Evolutionary conservation across 139 green algal genomes (phyloP), one percentile per base, ranked within the genome.

Genomic region (Pycnococcus provasolii): DNA sequence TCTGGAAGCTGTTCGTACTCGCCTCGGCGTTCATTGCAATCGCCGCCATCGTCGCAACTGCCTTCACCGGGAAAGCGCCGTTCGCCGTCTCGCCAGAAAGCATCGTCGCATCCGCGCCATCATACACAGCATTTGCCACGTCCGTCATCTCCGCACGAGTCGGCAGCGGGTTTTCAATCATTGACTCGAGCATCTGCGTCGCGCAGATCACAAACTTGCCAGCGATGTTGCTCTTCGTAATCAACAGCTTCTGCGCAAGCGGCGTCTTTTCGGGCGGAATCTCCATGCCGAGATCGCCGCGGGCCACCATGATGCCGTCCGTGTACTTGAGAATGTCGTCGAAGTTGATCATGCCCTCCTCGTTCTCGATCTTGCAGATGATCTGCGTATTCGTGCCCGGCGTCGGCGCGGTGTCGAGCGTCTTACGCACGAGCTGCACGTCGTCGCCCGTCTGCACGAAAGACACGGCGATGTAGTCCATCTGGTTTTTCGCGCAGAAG

Each of bases 351-450:
- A 89, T 67, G 1, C 75, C 83, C 44, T 79, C 81, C 67, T 80
- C 70, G 71, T 88, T 88, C 73, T 90, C 84, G 60, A 90, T 87
- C 76, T 90, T 90, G 70, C 62, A 76, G 61, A 90, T 90, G 75
- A 90, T 90, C 68, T 85, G 78, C 15, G 88, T 65, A 9, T 54
- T 45, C 39, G 70, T 3, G 3, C 83, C 81, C 26, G 26, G 26
- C 26, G 26, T 26, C 26, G 26, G 26, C 15, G 46, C 73, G 3
- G 80, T 65, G 64, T 81, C 74, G 60, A 88, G 77, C 64, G 85
- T 74, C 4, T 65, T 40, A 1, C 82, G 79, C 57, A 90, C 86
- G 73, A 82, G 78, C 9, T 77, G 45, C 48, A 86, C 77, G 68
- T 85, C 83, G 39, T 72, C 76, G 58, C 2, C 80, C 63, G 60